Percentiles rank a stretch among this genome's conserved stretches.
phyloP scores from a whole-genome alignment of 306 rosid species.

The Oxytropis ochrocephala region DNA sequence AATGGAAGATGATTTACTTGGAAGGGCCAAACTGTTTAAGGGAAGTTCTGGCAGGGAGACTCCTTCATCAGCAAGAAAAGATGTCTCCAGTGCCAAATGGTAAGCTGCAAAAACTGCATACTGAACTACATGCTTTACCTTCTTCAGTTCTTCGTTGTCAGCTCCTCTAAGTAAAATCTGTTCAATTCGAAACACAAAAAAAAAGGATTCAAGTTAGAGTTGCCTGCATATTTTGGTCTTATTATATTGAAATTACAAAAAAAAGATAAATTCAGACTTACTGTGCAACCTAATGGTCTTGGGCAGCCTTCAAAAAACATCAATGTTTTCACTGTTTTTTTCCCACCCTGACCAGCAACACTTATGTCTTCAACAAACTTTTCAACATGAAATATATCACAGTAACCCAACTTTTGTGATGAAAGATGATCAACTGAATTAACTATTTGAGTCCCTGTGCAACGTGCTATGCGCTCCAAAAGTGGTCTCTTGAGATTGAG shows the following conservation, averaged over 20 bases:
- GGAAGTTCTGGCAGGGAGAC: slow-evolving; percentile 88
- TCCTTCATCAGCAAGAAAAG: slow-evolving; percentile 99
- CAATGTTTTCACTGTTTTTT: slow-evolving; percentile 71
- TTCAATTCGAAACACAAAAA: slow-evolving; percentile 18
- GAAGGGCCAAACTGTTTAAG: slow-evolving; percentile 70
- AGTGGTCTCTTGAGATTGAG: slow-evolving; percentile 85
- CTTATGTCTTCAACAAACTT: slow-evolving; percentile 68
- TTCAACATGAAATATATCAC: slow-evolving; percentile 78
- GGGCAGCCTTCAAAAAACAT: slow-evolving; percentile 99
- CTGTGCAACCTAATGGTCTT: slow-evolving; percentile 93
- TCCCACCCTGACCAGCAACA: slow-evolving; percentile 56
- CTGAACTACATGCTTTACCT: slow-evolving; percentile 91
- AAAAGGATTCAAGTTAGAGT: slow-evolving; percentile 19
- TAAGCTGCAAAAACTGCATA: slow-evolving; percentile 96
- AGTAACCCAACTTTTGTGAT: slow-evolving; percentile 77
- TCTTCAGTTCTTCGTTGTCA: slow-evolving; percentile 77
- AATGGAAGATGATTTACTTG: slow-evolving; percentile 50
- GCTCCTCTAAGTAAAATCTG: slow-evolving; percentile 95
- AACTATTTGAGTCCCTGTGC: slow-evolving; percentile 83
- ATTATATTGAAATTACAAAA: neutral
- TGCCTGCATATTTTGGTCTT: neutral
- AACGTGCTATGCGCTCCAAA: slow-evolving; percentile 85
- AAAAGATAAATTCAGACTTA: slow-evolving; percentile 41
- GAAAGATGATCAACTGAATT: slow-evolving; percentile 83
- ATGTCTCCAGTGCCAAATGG: slow-evolving; percentile 96